phyloP scores from a whole-genome alignment of 179 eudicot species.

The Pouteria campechiana region DNA sequence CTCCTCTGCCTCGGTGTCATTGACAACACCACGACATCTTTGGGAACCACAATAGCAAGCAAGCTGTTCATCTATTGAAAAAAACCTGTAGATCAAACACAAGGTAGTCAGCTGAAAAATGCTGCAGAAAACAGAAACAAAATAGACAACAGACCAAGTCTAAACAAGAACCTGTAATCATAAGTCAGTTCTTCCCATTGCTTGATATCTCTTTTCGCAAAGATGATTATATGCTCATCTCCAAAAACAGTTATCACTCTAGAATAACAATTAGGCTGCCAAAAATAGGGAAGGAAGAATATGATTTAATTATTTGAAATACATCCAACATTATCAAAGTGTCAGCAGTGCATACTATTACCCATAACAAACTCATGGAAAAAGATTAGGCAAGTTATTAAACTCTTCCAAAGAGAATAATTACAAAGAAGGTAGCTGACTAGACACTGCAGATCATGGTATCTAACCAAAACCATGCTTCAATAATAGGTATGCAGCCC shows the following conservation, averaged over 20 bases:
- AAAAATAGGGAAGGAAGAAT: constrained; percentile 5
- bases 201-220: constrained; percentile 83
- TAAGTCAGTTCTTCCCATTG: constrained; percentile 93
- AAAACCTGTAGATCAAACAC: constrained; percentile 41
- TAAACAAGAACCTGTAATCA: constrained; percentile 73
- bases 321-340: too few species aligned
- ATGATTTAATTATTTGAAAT: too few species aligned
- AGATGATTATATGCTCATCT: constrained; percentile 81
- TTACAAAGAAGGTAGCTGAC: too few species aligned
- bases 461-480: too few species aligned
- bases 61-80: constrained; percentile 78
- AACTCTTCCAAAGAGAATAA: too few species aligned
- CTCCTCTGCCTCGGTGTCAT: constrained; percentile 80
- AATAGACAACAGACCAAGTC: background rate
- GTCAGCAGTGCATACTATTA: too few species aligned
- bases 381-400: too few species aligned
- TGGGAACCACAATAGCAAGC: constrained; percentile 76
- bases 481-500: too few species aligned
- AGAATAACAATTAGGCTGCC: constrained; percentile 98
- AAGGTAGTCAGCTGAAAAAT: background rate
- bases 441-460: too few species aligned
- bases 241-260: constrained; percentile 79
- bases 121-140: background rate
- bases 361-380: too few species aligned
- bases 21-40: constrained; percentile 90